Conservation (phyloP, 1,284 basidiomycete genomes). For the Melampsora abietis-canadensis region DNA sequence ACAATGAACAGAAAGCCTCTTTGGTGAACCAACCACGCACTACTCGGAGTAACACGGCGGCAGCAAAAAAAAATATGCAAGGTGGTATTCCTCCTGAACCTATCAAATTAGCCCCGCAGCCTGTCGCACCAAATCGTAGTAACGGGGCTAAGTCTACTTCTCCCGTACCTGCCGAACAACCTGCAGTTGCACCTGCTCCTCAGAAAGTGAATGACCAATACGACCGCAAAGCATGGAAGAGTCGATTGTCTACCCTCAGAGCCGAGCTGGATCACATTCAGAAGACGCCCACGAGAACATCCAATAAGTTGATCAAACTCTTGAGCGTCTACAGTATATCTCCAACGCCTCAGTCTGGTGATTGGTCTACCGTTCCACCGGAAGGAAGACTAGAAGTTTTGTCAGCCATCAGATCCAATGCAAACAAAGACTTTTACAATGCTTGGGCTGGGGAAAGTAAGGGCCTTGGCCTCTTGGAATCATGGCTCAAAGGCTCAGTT, state of each 20-base stretch:
- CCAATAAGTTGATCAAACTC: slow-evolving; percentile 33
- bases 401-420: slow-evolving; percentile 23
- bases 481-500: slow-evolving; percentile 38
- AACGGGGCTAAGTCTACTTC: neutral
- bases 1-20: neutral
- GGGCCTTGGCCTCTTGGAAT: slow-evolving; percentile 26
- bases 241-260: slow-evolving; percentile 25
- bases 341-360: slow-evolving; percentile 28
- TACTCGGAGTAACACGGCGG: slow-evolving; percentile 1
- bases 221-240: slow-evolving; percentile 43
- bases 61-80: neutral
- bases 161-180: neutral
- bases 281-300: slow-evolving; percentile 32
- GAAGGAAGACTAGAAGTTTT: slow-evolving; percentile 39
- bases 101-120: neutral
- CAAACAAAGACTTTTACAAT: slow-evolving; percentile 33
- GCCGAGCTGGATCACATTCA: slow-evolving; percentile 38
- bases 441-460: slow-evolving; percentile 34
- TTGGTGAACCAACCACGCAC: neutral
- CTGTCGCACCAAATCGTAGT: neutral
- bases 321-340: slow-evolving; percentile 31
- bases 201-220: slow-evolving; percentile 23
- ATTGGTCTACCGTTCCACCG: slow-evolving; percentile 41
- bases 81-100: neutral
- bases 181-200: neutral